phyloP scores from a whole-genome alignment of 805 yeast species.

The Candida namnaoensis region DNA sequence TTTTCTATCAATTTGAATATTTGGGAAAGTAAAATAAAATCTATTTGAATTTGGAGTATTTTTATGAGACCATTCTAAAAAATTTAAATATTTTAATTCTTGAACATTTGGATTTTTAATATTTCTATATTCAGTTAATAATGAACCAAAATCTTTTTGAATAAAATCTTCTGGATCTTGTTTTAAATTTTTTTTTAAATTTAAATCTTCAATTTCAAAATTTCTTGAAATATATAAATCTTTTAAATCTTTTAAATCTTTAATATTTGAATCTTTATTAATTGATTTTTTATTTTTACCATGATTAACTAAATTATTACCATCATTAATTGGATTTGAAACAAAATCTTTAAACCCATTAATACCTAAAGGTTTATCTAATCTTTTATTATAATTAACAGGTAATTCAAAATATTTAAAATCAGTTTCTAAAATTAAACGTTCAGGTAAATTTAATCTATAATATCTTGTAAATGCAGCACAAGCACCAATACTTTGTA shows the following conservation, averaged over 20 bases:
- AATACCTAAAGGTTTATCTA: slow-evolving; percentile 10
- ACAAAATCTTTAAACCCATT: slow-evolving; percentile 8
- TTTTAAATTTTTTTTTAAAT: slow-evolving; percentile 3
- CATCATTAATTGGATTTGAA: slow-evolving; percentile 1
- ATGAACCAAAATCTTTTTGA: slow-evolving; percentile 8
- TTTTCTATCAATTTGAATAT: slow-evolving; percentile 12
- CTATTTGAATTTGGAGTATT: slow-evolving; percentile 13
- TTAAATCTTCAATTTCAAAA: slow-evolving; percentile 4
- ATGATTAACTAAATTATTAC: not conserved
- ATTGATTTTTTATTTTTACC: slow-evolving; percentile 4
- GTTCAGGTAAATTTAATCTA: slow-evolving; percentile 19
- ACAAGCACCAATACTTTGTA: slow-evolving; percentile 18
- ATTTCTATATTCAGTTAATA: slow-evolving; percentile 5
- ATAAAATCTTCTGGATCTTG: slow-evolving; percentile 10
- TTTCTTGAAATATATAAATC: slow-evolving; percentile 4
- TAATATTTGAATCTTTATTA: not conserved
- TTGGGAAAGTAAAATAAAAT: slow-evolving; percentile 20
- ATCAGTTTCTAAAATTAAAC: slow-evolving; percentile 18
- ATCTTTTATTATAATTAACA: slow-evolving; percentile 10
- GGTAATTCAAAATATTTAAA: slow-evolving; percentile 17
- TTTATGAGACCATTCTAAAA: slow-evolving; percentile 15
- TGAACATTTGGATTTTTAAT: slow-evolving; percentile 9
- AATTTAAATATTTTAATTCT: slow-evolving; percentile 16
- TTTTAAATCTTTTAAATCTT: not conserved
- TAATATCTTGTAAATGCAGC: slow-evolving; percentile 18